phyloP scores from a whole-genome alignment of 2,329 filamentous ascomycete genomes.

The Talaromyces sp. region DNA sequence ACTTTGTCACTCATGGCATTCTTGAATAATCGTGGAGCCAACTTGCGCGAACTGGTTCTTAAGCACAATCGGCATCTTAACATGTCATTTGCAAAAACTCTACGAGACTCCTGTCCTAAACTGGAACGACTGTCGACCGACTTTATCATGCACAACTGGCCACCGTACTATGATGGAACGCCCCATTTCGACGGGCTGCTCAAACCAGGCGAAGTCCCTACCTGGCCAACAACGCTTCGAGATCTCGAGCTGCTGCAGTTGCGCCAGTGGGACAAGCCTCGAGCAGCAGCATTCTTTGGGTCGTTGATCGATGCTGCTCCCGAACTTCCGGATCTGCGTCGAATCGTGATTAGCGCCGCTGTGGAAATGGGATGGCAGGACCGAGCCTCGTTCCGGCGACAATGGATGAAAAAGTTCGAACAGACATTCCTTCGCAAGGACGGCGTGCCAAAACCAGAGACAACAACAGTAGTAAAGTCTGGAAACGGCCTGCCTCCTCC shows the following conservation, averaged over 20 bases:
- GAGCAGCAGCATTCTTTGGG: slow-evolving; percentile 72
- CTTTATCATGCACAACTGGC: slow-evolving; percentile 69
- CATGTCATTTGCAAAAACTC: slow-evolving; percentile 64
- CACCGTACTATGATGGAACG: slow-evolving; percentile 64
- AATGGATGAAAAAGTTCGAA: slow-evolving; percentile 69
- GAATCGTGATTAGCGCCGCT: slow-evolving; percentile 69
- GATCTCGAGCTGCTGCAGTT: slow-evolving; percentile 72
- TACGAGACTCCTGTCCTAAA: slow-evolving; percentile 65
- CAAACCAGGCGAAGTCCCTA: slow-evolving; percentile 55
- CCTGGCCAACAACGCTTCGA: slow-evolving; percentile 71
- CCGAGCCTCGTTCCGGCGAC: slow-evolving; percentile 71
- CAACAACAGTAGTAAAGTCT: not conserved
- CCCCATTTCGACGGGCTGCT: slow-evolving; percentile 70
- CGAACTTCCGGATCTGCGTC: slow-evolving; percentile 62
- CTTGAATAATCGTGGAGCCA: slow-evolving; percentile 61
- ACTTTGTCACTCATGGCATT: slow-evolving; percentile 63
- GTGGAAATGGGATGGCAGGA: slow-evolving; percentile 76
- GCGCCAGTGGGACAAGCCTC: slow-evolving; percentile 65
- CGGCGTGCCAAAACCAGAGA: slow-evolving; percentile 10
- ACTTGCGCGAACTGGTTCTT: slow-evolving; percentile 64
- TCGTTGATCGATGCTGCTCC: slow-evolving; percentile 71
- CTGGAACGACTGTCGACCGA: slow-evolving; percentile 72
- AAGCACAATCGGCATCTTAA: slow-evolving; percentile 76
- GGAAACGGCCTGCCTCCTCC: not conserved
- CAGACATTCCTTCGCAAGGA: slow-evolving; percentile 41